Base-by-base conservation (phyloP, 1,284 basidiomycete species). In the Spongispora temasekensis region DNA sequence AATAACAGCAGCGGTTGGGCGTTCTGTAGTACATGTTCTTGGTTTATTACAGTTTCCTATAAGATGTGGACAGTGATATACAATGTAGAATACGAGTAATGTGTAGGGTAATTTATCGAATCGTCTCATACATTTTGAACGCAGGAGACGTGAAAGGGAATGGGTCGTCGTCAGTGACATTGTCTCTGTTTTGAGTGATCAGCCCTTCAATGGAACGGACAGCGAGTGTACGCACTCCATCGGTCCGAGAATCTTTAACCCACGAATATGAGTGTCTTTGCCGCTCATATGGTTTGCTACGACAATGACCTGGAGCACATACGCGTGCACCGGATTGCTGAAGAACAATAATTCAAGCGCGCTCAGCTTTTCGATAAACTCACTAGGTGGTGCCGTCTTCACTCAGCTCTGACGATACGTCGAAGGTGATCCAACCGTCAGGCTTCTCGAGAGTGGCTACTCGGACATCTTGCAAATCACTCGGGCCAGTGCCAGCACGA, bases 211-310 rank as follows among this genome's bases (percentile, higher is more conserved):
- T 30, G 17, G 6, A 37, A 17, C 23, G 25, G n/a, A 28, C 7
- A 53, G 53, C 15, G 35, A 30, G 40, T 40, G 21, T 27, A 81
- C 90, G 64, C 71, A 95, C 95, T 90, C 88, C 8, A 86, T 73
- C 3, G 95, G 92, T 0, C 95, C 97, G 62, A 95, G 88, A 25
- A 98, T 84, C 56, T 85, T 87, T 46, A 99, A 76, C 1, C 95
- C 94, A 21, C 97, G 87, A 17, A 99, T 91, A 76, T 99, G 97
- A 10, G 97, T 99, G 76, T 99, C 97, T 75, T 99, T 99, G 4
- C 97, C 97, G 68, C 97, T 98, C 84, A 97, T 90, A 71, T 99
- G 95, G 72, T 99, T 99, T 23, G 92, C 89, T 23, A 95, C 81
- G 57, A 99, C 87, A 61, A 96, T 89, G 32, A 99, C 83, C 70